A percentile compares a stretch with the other conserved stretches of the same genome.
These are phyloP conservation scores for Inga oerstediana DNA, from an alignment of 306 rosid genomes.

Conservation along the genomic window DNA sequence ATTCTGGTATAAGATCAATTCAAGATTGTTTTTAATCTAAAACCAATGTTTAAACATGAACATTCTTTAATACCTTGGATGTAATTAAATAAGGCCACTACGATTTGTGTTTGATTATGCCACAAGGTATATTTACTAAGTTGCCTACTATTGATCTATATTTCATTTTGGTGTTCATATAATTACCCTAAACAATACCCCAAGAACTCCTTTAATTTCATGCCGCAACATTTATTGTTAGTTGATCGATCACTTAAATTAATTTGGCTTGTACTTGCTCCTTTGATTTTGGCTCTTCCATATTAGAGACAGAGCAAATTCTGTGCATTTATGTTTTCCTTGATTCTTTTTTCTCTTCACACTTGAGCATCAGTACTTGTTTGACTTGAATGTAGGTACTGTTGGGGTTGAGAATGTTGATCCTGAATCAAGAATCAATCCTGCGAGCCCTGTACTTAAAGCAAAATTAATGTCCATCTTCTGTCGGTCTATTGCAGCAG, in stretches of 20 bases:
- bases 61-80: neutral
- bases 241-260: neutral
- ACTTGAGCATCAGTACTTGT: slow-evolving; percentile 24
- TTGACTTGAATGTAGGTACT: slow-evolving; percentile 61
- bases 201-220: neutral
- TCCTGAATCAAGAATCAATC: slow-evolving; percentile 73
- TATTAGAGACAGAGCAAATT: neutral
- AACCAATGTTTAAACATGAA: neutral
- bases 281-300: slow-evolving; percentile 1
- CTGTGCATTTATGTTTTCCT: neutral
- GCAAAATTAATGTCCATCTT: slow-evolving; percentile 86
- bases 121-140: neutral
- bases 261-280: neutral
- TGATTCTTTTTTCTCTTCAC: slow-evolving; percentile 1
- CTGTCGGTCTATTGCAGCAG: slow-evolving; percentile 91
- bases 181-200: neutral
- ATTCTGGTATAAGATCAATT: neutral
- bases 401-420: slow-evolving; percentile 61
- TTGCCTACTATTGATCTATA: neutral
- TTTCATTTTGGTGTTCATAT: neutral
- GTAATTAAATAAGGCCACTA: neutral
- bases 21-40: neutral
- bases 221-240: neutral
- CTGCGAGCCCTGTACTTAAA: slow-evolving; percentile 74
- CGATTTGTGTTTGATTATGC: neutral